These are phyloP conservation scores for Casuarina equisetifolia DNA, from an alignment of 306 rosid genomes.

Conservation along the genomic window DNA sequence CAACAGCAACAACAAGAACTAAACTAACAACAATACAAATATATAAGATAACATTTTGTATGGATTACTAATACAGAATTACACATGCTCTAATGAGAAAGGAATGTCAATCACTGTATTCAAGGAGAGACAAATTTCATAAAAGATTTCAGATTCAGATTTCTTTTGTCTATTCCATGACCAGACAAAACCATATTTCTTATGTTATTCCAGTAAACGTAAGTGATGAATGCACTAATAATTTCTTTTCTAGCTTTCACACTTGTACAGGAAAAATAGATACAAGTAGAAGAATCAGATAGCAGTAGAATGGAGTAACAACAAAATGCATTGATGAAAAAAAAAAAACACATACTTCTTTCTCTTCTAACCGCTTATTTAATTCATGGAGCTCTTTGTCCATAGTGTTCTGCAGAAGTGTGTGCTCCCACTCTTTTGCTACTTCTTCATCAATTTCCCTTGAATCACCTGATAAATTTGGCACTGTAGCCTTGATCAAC, in stretches of 20 bases:
- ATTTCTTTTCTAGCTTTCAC: not conserved
- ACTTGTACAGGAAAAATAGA: not conserved
- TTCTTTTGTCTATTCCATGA: not conserved
- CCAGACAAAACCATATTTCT: not conserved
- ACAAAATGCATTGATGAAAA: not conserved
- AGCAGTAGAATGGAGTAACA: conserved; percentile 12
- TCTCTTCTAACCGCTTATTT: conserved; percentile 91
- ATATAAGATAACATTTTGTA: not conserved
- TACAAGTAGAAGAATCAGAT: not conserved
- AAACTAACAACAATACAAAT: too few species aligned
- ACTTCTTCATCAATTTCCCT: conserved; percentile 91
- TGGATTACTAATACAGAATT: not conserved
- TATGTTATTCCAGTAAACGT: conserved; percentile 1
- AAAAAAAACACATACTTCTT: conserved; percentile 56
- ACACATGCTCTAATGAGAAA: not conserved
- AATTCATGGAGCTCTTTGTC: conserved; percentile 93
- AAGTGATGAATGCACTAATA: not conserved
- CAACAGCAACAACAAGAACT: not conserved
- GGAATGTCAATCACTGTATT: not conserved
- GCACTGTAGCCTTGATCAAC: conserved; percentile 27
- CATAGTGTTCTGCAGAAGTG: conserved; percentile 91
- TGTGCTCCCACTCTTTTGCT: conserved; percentile 98
- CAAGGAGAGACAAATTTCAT: not conserved
- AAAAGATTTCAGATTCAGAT: not conserved
- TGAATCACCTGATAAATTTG: conserved; percentile 64